Evolutionary conservation across 75 land plant genomes (phyloP).

Genomic region (Sequoia sempervirens): DNA sequence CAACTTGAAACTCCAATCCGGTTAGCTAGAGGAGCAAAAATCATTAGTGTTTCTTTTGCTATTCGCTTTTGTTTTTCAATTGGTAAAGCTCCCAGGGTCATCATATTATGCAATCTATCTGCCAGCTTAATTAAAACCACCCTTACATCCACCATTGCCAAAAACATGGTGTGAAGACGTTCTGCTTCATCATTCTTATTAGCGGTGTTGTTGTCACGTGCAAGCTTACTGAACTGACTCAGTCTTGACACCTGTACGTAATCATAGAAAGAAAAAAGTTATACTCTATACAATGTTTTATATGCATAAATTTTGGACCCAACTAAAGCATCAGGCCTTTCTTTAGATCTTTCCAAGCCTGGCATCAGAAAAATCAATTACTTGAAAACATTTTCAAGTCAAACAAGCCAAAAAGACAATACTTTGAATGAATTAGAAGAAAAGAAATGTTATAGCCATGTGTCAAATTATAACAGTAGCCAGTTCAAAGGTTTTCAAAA

Average conservation of each 20-base stretch:
- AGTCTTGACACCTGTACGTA: slow-evolving; percentile 70
- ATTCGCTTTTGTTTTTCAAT: slow-evolving; percentile 71
- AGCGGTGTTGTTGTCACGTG: slow-evolving; percentile 87
- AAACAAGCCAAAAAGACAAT: neutral
- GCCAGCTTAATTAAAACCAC: slow-evolving; percentile 95
- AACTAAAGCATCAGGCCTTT: neutral
- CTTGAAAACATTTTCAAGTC: no score
- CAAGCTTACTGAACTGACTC: slow-evolving; percentile 95
- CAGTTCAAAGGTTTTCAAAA: neutral
- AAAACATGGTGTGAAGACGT: slow-evolving; percentile 88
- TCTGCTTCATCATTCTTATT: slow-evolving; percentile 78
- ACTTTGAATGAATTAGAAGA: neutral
- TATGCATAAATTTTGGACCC: neutral
- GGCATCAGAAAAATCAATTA: neutral
- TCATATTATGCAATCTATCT: slow-evolving; percentile 96
- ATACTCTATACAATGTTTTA: neutral
- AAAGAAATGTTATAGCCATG: neutral
- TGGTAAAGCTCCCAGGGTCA: slow-evolving; percentile 82
- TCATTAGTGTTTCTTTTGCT: slow-evolving; percentile 92
- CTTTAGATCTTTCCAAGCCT: slow-evolving; percentile 2
- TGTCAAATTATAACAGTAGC: neutral
- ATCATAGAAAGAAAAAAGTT: neutral
- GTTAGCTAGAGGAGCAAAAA: slow-evolving; percentile 88
- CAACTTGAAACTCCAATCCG: slow-evolving; percentile 91
- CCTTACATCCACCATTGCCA: slow-evolving; percentile 94